A percentile compares a stretch with the other conserved stretches of the same genome.
Evolutionary conservation across 208 protist species (phyloP).

Genomic region (Novymonas esmeraldas): DNA sequence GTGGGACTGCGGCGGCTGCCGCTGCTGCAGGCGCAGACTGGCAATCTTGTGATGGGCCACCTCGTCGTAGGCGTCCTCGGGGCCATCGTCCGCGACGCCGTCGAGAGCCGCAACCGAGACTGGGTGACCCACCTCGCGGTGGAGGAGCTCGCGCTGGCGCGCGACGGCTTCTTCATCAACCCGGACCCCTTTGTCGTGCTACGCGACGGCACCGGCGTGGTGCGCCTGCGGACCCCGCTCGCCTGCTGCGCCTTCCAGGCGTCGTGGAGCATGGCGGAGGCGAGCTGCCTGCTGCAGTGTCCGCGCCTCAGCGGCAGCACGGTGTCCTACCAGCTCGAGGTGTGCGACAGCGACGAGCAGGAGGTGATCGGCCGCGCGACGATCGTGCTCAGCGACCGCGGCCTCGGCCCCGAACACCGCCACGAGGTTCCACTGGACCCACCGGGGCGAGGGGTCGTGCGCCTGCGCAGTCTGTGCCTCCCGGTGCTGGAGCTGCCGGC

Average conservation of each 20-base stretch:
- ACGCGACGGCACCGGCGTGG: slow-evolving; percentile 41
- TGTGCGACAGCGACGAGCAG: slow-evolving; percentile 78
- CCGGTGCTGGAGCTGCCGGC: slow-evolving; percentile 22
- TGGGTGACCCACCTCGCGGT: slow-evolving; percentile 62
- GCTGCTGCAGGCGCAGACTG: slow-evolving; percentile 45
- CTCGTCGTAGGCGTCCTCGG: slow-evolving; percentile 66
- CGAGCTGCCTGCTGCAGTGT: slow-evolving; percentile 79
- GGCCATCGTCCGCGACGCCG: slow-evolving; percentile 27
- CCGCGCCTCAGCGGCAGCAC: slow-evolving; percentile 59
- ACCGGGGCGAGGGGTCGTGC: slow-evolving; percentile 38
- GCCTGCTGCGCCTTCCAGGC: slow-evolving; percentile 50
- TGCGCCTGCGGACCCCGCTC: slow-evolving; percentile 68
- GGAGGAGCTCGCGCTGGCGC: slow-evolving; percentile 45
- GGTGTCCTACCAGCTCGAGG: slow-evolving; percentile 61
- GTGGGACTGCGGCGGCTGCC: slow-evolving; percentile 64
- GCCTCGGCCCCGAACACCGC: slow-evolving; percentile 40
- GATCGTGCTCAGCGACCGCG: slow-evolving; percentile 50
- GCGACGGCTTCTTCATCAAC: slow-evolving; percentile 42
- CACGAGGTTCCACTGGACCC: slow-evolving; percentile 53
- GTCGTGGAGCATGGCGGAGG: slow-evolving; percentile 54
- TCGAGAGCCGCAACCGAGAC: slow-evolving; percentile 37
- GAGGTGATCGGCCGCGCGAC: slow-evolving; percentile 54
- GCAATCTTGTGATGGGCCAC: slow-evolving; percentile 60
- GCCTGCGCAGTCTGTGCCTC: slow-evolving; percentile 30
- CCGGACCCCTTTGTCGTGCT: slow-evolving; percentile 86